Evolutionary conservation across 768 basidiomycete genomes (phyloP), one percentile per base, ranked within the genome.

Genomic region (Xanthoconium purpureum): DNA sequence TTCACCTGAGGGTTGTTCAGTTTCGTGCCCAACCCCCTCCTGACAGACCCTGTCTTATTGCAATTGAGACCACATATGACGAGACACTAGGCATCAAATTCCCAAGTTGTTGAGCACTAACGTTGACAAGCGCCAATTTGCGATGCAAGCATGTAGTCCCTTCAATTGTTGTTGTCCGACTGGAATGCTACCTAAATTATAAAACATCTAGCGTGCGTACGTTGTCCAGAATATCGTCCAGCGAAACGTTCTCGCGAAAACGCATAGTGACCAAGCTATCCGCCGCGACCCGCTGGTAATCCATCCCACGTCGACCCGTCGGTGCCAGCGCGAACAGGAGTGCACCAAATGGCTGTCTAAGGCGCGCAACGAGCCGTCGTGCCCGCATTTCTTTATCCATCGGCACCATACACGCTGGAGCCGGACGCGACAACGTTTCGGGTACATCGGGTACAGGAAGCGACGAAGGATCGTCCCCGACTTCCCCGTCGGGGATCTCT

Each of bases 281-380:
- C 0, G 57, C 37, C 15, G 56, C 57, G 6, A 60, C 57, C 0
- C 59, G 47, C 47, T 5, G 49, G n/a, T 55, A 55, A 6, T 29
- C 57, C 37, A 24, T 32, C 20, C 18, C 32, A 4, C 35, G 30
- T 33, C n/a, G 6, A 29, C 32, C 13, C 9, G 32, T 50, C 13
- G 47, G 24, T 2, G 33, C n/a, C 24, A n/a, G 10, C 11, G 35
- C 30, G 8, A 51, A 5, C 15, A 55, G 32, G 5, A 55, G 49
- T 2, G 48, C 48, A 13, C 49, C 49, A 7, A 55, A 55, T 24
- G 49, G 49, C 49, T 52, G 49, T 32, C 42, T 2, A 20, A 56
- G 40, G 6, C 29, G 36, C 14, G 36, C 48, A 11, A 45, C 29
- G 18, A 55, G 49, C n/a, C 36, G 35, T 29, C 35, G 35, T 20